Evolutionary conservation across 2,329 filamentous ascomycete species (phyloP).

Genomic region (Pseudopithomyces chartarum): DNA sequence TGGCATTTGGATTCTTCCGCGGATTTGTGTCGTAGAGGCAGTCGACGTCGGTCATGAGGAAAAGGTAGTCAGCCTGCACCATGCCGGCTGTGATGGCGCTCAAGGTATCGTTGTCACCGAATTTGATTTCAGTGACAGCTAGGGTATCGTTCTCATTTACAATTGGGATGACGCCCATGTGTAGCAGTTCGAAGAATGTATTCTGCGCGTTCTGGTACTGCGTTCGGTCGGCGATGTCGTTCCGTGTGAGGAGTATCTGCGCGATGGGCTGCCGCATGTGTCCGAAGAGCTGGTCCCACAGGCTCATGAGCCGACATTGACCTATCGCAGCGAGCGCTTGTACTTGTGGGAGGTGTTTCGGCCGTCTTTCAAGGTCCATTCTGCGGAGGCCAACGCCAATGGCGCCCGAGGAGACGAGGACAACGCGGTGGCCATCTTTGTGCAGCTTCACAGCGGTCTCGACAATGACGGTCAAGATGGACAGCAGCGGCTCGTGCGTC

Average conservation of each 20-base stretch:
- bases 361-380: slow-evolving; percentile 85
- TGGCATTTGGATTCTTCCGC: slow-evolving; percentile 79
- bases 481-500: slow-evolving; percentile 90
- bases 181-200: slow-evolving; percentile 84
- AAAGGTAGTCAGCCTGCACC: slow-evolving; percentile 95
- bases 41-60: slow-evolving; percentile 98
- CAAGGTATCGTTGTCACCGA: slow-evolving; percentile 97
- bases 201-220: slow-evolving; percentile 98
- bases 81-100: slow-evolving; percentile 96
- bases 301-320: slow-evolving; percentile 90
- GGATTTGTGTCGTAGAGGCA: slow-evolving; percentile 98
- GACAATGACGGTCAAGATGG: slow-evolving; percentile 88
- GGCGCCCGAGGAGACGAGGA: slow-evolving; percentile 96
- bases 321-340: slow-evolving; percentile 96
- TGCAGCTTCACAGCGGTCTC: slow-evolving; percentile 87
- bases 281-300: slow-evolving; percentile 92
- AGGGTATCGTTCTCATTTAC: slow-evolving; percentile 99
- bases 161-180: slow-evolving; percentile 96
- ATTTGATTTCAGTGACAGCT: slow-evolving; percentile 98
- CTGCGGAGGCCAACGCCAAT: slow-evolving; percentile 91
- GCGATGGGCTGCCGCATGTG: slow-evolving; percentile 90
- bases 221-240: slow-evolving; percentile 94
- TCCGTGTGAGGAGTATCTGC: slow-evolving; percentile 91
- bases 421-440: slow-evolving; percentile 89
- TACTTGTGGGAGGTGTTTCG: slow-evolving; percentile 86